These are phyloP conservation scores for Alternaria incomplexa DNA, from an alignment of 2,329 filamentous ascomycete genomes.

Conservation along the genomic window DNA sequence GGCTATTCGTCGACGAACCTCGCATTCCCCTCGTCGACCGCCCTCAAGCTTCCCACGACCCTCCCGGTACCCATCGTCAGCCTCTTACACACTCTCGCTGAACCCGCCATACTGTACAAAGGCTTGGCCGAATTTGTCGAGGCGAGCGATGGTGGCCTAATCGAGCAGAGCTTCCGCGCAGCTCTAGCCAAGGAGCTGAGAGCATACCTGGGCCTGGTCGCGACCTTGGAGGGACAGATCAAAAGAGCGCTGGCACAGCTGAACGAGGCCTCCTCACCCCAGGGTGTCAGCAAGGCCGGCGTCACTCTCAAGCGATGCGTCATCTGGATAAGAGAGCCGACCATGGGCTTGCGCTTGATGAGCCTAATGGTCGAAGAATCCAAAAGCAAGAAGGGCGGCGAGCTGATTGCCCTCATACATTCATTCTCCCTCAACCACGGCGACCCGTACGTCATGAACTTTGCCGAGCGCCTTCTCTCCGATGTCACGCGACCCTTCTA, in stretches of 20 bases:
- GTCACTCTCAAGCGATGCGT: constrained; percentile 95
- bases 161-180: constrained; percentile 88
- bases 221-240: constrained; percentile 91
- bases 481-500: constrained; percentile 96
- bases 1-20: constrained; percentile 88
- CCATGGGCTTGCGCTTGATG: constrained; percentile 92
- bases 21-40: constrained; percentile 72
- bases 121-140: constrained; percentile 82
- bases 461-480: constrained; percentile 85
- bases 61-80: constrained; percentile 86
- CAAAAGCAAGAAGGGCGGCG: constrained; percentile 80
- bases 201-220: constrained; percentile 88
- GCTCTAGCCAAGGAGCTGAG: constrained; percentile 85
- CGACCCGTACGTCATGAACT: constrained; percentile 90
- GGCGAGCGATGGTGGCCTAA: constrained; percentile 78
- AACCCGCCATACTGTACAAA: constrained; percentile 91
- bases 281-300: constrained; percentile 80
- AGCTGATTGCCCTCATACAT: constrained; percentile 92
- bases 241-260: constrained; percentile 77
- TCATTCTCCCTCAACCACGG: constrained; percentile 91
- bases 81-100: constrained; percentile 85
- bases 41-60: constrained; percentile 76
- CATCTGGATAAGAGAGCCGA: constrained; percentile 96
- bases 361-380: constrained; percentile 93
- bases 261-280: constrained; percentile 70